A percentile compares a stretch with the other conserved stretches of the same genome.
phyloP scores from a whole-genome alignment of 306 rosid species.

The Malus asiatica region DNA sequence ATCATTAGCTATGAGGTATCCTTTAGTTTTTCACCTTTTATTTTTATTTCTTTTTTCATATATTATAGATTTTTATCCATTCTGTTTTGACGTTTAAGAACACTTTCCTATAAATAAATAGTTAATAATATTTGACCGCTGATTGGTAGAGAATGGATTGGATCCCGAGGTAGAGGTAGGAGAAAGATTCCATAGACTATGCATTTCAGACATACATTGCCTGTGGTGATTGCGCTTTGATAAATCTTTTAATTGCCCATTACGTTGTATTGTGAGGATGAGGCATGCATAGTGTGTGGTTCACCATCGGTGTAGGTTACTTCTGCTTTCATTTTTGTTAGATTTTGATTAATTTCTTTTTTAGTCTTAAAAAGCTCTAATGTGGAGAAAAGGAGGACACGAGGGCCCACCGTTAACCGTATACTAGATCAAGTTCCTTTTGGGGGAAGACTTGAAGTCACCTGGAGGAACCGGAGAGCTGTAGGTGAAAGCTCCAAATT shows the following conservation, averaged over 20 bases:
- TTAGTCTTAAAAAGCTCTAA: not conserved
- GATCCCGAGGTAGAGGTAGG: not conserved
- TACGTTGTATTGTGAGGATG: not conserved
- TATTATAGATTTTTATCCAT: not conserved
- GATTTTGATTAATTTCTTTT: not conserved
- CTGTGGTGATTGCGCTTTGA: not conserved
- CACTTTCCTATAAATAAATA: not conserved
- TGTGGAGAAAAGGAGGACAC: not conserved
- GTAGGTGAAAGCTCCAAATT: conserved; percentile 1
- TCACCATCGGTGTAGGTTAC: not conserved
- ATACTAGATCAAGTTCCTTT: not conserved
- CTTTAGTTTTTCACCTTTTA: not conserved
- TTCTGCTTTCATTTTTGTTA: not conserved
- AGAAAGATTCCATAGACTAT: not conserved
- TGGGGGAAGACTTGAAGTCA: conserved; percentile 3
- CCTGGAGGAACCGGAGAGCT: conserved; percentile 4
- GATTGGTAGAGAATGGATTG: not conserved
- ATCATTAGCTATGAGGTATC: not conserved
- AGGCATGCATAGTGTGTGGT: not conserved
- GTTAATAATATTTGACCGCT: not conserved
- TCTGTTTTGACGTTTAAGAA: not conserved
- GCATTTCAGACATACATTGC: not conserved
- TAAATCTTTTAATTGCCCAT: not conserved
- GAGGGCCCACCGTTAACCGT: conserved; percentile 9
- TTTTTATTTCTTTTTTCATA: not conserved